phyloP scores from a whole-genome alignment of 2,329 filamentous ascomycete species.

The Cordyceps cateniannulata region DNA sequence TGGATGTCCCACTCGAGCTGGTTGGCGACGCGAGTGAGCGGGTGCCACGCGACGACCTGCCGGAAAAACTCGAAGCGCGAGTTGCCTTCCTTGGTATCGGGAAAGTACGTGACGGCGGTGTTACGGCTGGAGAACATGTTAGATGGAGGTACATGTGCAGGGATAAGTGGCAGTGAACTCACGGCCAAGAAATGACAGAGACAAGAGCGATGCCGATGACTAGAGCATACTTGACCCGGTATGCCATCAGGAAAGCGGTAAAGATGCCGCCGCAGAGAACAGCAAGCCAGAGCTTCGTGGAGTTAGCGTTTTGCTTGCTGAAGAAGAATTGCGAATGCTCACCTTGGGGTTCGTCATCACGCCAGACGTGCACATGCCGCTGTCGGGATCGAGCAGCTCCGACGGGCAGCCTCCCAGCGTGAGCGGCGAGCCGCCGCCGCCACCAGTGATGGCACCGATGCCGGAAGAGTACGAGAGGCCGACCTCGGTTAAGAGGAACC shows the following conservation, averaged over 20 bases:
- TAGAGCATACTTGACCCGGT: constrained; percentile 68
- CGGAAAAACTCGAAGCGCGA: constrained; percentile 66
- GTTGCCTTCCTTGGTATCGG: constrained; percentile 57
- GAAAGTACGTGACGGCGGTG: constrained; percentile 68
- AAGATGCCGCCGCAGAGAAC: constrained; percentile 74
- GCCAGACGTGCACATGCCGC: constrained; percentile 46
- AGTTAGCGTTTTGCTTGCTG: not conserved
- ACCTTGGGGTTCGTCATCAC: constrained; percentile 74
- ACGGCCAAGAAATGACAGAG: constrained; percentile 70
- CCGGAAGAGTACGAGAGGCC: constrained; percentile 72
- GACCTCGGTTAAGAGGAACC: constrained; percentile 57
- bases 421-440: constrained; percentile 57
- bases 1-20: constrained; percentile 61
- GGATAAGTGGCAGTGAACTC: constrained; percentile 24
- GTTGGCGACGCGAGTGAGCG: constrained; percentile 56
- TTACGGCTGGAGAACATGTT: constrained; percentile 39
- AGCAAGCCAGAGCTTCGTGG: constrained; percentile 68
- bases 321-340: constrained; percentile 16
- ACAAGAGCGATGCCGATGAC: constrained; percentile 67
- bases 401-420: constrained; percentile 67
- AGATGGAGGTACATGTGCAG: constrained; percentile 13
- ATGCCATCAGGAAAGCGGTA: constrained; percentile 75
- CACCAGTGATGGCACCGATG: constrained; percentile 75
- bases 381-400: constrained; percentile 40
- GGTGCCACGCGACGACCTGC: constrained; percentile 64